Evolutionary conservation across 2,329 filamentous ascomycete genomes (phyloP).

Genomic region (Aspergillus fischeri): DNA sequence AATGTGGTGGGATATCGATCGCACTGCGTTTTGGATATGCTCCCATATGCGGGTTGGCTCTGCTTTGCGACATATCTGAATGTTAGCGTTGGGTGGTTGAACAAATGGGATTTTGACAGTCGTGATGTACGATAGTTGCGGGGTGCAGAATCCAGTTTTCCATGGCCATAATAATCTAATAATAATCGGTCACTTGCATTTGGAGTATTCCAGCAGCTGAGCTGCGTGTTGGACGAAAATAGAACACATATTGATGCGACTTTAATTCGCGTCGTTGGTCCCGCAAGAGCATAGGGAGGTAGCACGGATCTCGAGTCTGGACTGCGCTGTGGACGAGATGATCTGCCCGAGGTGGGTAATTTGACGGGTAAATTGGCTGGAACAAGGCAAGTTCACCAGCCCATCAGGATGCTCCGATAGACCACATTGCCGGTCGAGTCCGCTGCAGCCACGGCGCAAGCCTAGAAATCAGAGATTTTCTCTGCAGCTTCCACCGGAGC

Average conservation of each 20-base stretch:
- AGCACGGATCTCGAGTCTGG: neutral
- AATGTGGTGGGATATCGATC: slow-evolving; percentile 71
- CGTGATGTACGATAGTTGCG: neutral
- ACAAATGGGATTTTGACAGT: slow-evolving; percentile 50
- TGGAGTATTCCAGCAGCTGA: no score
- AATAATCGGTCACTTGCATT: neutral
- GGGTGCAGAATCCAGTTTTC: neutral
- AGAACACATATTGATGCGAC: neutral
- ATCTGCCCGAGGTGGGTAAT: neutral
- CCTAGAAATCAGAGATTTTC: neutral
- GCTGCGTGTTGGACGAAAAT: neutral
- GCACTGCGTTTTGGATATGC: slow-evolving; percentile 68
- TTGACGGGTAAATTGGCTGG: neutral
- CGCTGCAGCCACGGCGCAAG: neutral
- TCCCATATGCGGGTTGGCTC: slow-evolving; percentile 82
- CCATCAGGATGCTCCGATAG: neutral
- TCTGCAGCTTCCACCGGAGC: neutral
- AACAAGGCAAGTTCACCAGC: neutral
- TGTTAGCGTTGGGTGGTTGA: slow-evolving; percentile 63
- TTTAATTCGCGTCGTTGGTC: neutral
- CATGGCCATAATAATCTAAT: neutral
- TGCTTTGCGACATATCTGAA: slow-evolving; percentile 83
- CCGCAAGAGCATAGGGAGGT: no score
- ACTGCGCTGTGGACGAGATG: neutral
- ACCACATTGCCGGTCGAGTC: no score